Evolutionary conservation across 306 rosid genomes (phyloP), one percentile per base, ranked within the genome.

Genomic region (Senna tora): DNA sequence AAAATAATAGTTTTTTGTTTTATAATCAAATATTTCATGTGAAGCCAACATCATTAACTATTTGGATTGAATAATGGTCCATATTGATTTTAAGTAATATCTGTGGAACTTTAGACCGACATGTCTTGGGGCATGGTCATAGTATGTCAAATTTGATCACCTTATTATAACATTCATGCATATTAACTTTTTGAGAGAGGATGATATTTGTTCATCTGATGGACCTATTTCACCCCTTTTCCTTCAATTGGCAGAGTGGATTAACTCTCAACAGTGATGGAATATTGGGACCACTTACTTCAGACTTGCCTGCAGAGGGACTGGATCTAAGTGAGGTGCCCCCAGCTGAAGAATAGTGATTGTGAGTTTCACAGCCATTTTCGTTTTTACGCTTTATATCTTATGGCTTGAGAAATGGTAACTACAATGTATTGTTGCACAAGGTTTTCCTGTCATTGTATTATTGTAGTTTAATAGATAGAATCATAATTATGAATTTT

Each of bases 281-380:
- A 20, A 91, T 89, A 75, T 86, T 81, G 84, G 91, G 92, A 71
- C 94, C 95, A 28, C 90, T 84, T 59, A 36, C 80, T 60, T 79
- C 91, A 33, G 97, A 91, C 77, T 82, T 91, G 77, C 94, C 98
- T n/a, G 75, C 78, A 16, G 96, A 87, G 84, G 95, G 96, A 72
- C 72, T 94, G 56, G 96, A 91, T 77, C 79, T 91, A 72, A 83
- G 81, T 72, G 90, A 84, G 52, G 79, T 91, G 57, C 85, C 98
- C 34, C 13, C 83, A 9, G 86, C 94, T 21, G 86, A 75, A 42
- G 87, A 77, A 17, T 58, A 61, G 4, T 79, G 76, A 81, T 47
- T 16, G 65, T 68, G 81, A 60, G 28, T 36, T 73, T 33, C 61
- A 14, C 11, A 19, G 12, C 14, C 28, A 15, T 12, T 7, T 30